phyloP scores from a whole-genome alignment of 495 filamentous ascomycete genomes.

The Talaromyces borbonicus region DNA sequence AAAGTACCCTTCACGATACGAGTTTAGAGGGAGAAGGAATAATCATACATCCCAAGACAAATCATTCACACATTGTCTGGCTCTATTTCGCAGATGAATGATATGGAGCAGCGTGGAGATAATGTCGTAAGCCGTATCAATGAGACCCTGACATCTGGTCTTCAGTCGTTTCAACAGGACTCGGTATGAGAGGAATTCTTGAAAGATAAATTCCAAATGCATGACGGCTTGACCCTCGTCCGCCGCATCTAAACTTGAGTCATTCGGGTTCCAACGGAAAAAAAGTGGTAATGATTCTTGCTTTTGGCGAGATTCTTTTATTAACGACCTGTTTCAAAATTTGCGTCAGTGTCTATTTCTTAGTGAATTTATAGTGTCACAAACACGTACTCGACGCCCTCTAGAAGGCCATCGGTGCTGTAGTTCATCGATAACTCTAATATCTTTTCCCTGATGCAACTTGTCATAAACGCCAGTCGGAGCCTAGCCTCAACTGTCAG shows the following conservation, averaged over 20 bases:
- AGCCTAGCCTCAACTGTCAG: constrained; percentile 4
- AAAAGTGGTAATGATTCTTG: not conserved
- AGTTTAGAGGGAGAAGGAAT: not conserved
- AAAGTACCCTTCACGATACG: not conserved
- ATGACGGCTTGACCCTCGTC: not conserved
- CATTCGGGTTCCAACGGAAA: not conserved
- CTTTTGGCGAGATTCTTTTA: not conserved
- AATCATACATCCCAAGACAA: constrained; percentile 2
- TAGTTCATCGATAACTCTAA: constrained; percentile 10
- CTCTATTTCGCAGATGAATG: not conserved
- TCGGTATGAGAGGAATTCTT: constrained; percentile 43
- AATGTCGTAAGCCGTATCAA: not conserved
- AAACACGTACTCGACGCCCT: not conserved
- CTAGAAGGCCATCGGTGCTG: not conserved
- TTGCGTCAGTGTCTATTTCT: not conserved
- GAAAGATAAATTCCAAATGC: constrained; percentile 35
- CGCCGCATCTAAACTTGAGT: too few relatives aligned
- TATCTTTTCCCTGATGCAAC: constrained; percentile 5
- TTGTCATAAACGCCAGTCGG: constrained; percentile 1
- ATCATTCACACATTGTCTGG: not conserved
- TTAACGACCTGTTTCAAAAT: not conserved
- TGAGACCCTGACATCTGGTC: not conserved
- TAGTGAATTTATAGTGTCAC: too few relatives aligned
- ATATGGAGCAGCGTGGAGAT: not conserved
- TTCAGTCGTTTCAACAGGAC: constrained; percentile 30